These are phyloP conservation scores for Emergomyces pasteurianus DNA, from an alignment of 2,329 filamentous ascomycete genomes.

Conservation along the genomic window DNA sequence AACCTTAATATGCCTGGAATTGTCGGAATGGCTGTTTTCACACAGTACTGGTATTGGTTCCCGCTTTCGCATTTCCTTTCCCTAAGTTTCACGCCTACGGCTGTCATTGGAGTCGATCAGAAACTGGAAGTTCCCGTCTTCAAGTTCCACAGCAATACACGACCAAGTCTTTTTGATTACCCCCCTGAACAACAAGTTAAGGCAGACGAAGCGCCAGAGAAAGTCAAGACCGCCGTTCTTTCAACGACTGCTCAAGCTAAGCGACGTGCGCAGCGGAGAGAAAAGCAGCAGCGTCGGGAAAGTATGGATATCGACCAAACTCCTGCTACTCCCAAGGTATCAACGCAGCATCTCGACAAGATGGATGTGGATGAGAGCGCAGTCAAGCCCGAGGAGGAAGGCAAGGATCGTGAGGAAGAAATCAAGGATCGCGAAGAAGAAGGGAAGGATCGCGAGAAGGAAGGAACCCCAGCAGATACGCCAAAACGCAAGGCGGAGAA, in stretches of 20 bases:
- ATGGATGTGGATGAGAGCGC: slow-evolving; percentile 56
- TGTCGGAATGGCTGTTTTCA: slow-evolving; percentile 95
- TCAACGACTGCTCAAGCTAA: slow-evolving; percentile 97
- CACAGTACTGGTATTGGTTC: slow-evolving; percentile 99
- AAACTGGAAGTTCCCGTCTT: slow-evolving; percentile 87
- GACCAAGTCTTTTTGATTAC: slow-evolving; percentile 94
- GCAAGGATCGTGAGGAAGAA: slow-evolving; percentile 46
- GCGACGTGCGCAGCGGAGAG: slow-evolving; percentile 86
- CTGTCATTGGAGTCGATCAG: slow-evolving; percentile 87
- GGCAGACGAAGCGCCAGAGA: slow-evolving; percentile 79
- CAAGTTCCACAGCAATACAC: slow-evolving; percentile 90
- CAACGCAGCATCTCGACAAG: slow-evolving; percentile 56
- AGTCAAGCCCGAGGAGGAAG: slow-evolving; percentile 53
- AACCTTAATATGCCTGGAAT: slow-evolving; percentile 98
- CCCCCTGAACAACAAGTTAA: slow-evolving; percentile 94
- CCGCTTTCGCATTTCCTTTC: slow-evolving; percentile 96
- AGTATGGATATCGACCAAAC: slow-evolving; percentile 90
- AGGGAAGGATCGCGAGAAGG: slow-evolving; percentile 45
- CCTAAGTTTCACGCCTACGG: slow-evolving; percentile 89
- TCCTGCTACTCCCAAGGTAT: slow-evolving; percentile 59
- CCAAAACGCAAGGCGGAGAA: slow-evolving; percentile 85
- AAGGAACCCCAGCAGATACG: slow-evolving; percentile 47
- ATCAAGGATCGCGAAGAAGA: too few relatives aligned
- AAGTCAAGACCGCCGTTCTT: slow-evolving; percentile 89
- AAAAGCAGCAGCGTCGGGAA: slow-evolving; percentile 75